phyloP scores from a whole-genome alignment of 1,284 basidiomycete genomes.

The Vanrija pseudolonga region DNA sequence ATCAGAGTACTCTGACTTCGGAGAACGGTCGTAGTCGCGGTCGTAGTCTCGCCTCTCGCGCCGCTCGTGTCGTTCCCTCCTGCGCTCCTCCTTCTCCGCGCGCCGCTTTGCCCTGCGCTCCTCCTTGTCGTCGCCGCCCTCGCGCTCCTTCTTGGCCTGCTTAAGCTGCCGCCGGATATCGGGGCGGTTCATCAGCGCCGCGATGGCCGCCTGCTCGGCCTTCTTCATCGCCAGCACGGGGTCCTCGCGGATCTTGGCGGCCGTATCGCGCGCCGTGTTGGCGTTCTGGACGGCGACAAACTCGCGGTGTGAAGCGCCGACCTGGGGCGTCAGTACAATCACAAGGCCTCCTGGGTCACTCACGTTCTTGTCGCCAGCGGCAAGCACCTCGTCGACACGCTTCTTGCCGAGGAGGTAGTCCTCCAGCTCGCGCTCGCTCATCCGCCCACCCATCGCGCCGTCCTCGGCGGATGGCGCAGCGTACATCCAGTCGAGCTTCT shows the following conservation, averaged over 20 bases:
- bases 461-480: conserved; percentile 82
- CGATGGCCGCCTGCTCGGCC: conserved; percentile 90
- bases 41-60: conserved; percentile 2
- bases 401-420: conserved; percentile 98
- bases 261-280: conserved; percentile 81
- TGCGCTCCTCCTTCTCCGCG: conserved; percentile 54
- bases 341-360: conserved; percentile 22
- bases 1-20: conserved; percentile 4
- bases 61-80: conserved; percentile 13
- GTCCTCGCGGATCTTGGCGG: conserved; percentile 92
- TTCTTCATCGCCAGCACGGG: conserved; percentile 94
- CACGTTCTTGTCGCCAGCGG: conserved; percentile 78
- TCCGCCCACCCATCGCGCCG: conserved; percentile 58
- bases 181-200: conserved; percentile 86
- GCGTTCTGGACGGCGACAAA: conserved; percentile 92
- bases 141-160: conserved; percentile 65
- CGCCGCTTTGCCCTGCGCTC: conserved; percentile 59
- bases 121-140: conserved; percentile 61
- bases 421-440: conserved; percentile 76
- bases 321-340: conserved; percentile 47
- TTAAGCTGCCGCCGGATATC: conserved; percentile 77
- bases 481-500: conserved; percentile 99
- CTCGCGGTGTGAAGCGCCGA: conserved; percentile 79
- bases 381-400: conserved; percentile 91
- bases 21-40: conserved; percentile 2